phyloP scores from a whole-genome alignment of 2,329 filamentous ascomycete species.

The Monosporascus cannonballus region DNA sequence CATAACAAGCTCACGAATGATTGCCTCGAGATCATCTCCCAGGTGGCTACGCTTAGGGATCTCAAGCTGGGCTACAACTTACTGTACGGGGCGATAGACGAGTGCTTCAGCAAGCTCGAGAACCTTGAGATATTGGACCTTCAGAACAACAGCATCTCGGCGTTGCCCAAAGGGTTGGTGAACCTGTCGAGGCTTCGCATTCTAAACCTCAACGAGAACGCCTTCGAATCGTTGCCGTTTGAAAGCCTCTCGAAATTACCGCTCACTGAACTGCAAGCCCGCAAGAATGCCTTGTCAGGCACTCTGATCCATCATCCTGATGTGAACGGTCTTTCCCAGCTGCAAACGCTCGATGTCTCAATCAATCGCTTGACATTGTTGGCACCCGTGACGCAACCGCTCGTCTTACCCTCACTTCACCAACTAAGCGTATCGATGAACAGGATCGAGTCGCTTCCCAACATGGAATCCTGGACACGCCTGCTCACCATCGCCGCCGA shows the following conservation, averaged over 20 bases:
- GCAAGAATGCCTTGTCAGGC: conserved; percentile 73
- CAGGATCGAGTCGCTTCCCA: conserved; percentile 65
- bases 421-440: conserved; percentile 77
- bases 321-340: conserved; percentile 50
- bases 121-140: conserved; percentile 77
- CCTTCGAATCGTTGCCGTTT: conserved; percentile 65
- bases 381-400: conserved; percentile 32
- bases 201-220: conserved; percentile 76
- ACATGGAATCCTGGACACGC: conserved; percentile 66
- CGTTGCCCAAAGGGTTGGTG: conserved; percentile 61
- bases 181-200: conserved; percentile 64
- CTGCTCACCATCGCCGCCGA: conserved; percentile 70
- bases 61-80: conserved; percentile 76
- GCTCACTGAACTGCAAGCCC: conserved; percentile 65
- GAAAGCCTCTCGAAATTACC: conserved; percentile 61
- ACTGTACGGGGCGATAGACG: conserved; percentile 61
- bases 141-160: conserved; percentile 70
- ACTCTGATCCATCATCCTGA: conserved; percentile 57
- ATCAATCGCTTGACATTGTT: conserved; percentile 64
- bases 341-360: conserved; percentile 74
- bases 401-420: conserved; percentile 67
- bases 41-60: conserved; percentile 68
- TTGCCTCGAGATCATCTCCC: conserved; percentile 64
- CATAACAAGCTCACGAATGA: conserved; percentile 74
- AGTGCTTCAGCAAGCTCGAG: conserved; percentile 55